Percentiles rank a stretch among this genome's conserved stretches.
phyloP scores from a whole-genome alignment of 2,329 filamentous ascomycete genomes.

The Beauveria sp. region DNA sequence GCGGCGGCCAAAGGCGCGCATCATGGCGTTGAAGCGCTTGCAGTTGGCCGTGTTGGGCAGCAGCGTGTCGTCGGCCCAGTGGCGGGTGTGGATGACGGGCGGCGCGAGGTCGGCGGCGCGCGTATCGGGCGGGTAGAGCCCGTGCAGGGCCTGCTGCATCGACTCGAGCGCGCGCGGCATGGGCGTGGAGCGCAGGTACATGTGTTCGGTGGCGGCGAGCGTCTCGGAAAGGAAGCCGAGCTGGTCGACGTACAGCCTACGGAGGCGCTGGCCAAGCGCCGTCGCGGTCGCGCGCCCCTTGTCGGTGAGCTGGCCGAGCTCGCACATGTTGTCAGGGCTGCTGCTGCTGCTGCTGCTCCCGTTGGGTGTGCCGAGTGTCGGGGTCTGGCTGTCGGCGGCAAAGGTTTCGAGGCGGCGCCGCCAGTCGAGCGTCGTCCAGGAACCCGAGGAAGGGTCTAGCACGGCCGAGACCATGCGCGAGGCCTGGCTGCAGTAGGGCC shows the following conservation, averaged over 20 bases:
- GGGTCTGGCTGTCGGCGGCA: conserved; percentile 45
- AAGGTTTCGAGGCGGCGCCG: conserved; percentile 78
- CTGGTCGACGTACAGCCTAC: conserved; percentile 67
- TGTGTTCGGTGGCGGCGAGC: conserved; percentile 44
- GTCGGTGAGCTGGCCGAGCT: conserved; percentile 69
- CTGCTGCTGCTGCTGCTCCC: conserved; percentile 45
- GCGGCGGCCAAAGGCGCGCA: conserved; percentile 63
- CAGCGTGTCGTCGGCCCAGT: conserved; percentile 64
- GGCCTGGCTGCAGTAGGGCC: conserved; percentile 85
- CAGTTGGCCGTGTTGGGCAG: conserved; percentile 74
- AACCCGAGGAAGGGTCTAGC: conserved; percentile 32
- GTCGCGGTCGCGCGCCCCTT: conserved; percentile 65
- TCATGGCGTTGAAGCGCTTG: conserved; percentile 61
- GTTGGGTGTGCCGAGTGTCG: conserved; percentile 28
- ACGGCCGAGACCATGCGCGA: conserved; percentile 55
- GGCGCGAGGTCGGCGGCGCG: conserved; percentile 44
- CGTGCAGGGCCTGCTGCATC: conserved; percentile 66
- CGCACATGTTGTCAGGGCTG: conserved; percentile 72
- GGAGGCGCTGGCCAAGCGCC: conserved; percentile 58
- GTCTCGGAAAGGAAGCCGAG: conserved; percentile 60
- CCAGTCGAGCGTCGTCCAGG: conserved; percentile 47
- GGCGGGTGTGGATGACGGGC: conserved; percentile 58
- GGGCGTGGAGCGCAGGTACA: conserved; percentile 69
- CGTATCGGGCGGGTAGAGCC: conserved; percentile 57
- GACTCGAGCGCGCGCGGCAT: conserved; percentile 71